Evolutionary conservation across 2,329 filamentous ascomycete species (phyloP).

Genomic region (Xylariales sp.): DNA sequence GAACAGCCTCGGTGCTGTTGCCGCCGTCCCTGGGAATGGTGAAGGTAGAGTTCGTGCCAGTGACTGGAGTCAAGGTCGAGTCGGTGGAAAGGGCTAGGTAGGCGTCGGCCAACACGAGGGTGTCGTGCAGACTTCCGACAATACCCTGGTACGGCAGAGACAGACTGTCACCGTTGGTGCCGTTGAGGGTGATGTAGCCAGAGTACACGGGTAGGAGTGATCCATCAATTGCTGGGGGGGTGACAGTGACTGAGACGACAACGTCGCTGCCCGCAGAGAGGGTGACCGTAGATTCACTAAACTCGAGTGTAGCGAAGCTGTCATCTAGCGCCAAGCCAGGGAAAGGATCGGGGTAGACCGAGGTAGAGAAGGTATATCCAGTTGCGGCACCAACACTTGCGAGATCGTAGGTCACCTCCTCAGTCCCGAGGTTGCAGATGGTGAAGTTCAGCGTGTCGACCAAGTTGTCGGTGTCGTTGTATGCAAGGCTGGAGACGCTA

Average conservation of each 20-base stretch:
- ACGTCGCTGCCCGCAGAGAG: slow-evolving; percentile 25
- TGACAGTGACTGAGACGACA: slow-evolving; percentile 39
- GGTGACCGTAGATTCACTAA: slow-evolving; percentile 30
- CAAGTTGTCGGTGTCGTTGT: slow-evolving; percentile 61
- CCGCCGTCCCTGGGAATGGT: slow-evolving; percentile 18
- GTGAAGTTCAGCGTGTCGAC: slow-evolving; percentile 44
- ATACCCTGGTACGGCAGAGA: slow-evolving; percentile 36
- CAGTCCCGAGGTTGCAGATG: slow-evolving; percentile 48
- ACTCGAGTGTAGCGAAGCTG: slow-evolving; percentile 37
- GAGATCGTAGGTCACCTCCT: slow-evolving; percentile 46
- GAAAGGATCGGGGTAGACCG: slow-evolving; percentile 35
- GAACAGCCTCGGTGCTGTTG: slow-evolving; percentile 19
- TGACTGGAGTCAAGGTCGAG: slow-evolving; percentile 19
- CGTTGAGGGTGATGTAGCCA: slow-evolving; percentile 42
- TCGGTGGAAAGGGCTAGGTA: slow-evolving; percentile 33
- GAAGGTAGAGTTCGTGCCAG: slow-evolving; percentile 20
- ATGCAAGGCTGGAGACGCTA: slow-evolving; percentile 52
- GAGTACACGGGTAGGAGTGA: slow-evolving; percentile 43
- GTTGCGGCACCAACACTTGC: slow-evolving; percentile 46
- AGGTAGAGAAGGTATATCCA: slow-evolving; percentile 45
- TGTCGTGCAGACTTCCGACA: slow-evolving; percentile 32
- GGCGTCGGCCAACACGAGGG: slow-evolving; percentile 29
- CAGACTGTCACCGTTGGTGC: slow-evolving; percentile 23
- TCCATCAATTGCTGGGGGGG: slow-evolving; percentile 33
- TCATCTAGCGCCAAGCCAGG: slow-evolving; percentile 37